A percentile compares a stretch with the other conserved stretches of the same genome.
Evolutionary conservation across 108 stramenopile species (phyloP).

Genomic region (Parietichytrium sp.): DNA sequence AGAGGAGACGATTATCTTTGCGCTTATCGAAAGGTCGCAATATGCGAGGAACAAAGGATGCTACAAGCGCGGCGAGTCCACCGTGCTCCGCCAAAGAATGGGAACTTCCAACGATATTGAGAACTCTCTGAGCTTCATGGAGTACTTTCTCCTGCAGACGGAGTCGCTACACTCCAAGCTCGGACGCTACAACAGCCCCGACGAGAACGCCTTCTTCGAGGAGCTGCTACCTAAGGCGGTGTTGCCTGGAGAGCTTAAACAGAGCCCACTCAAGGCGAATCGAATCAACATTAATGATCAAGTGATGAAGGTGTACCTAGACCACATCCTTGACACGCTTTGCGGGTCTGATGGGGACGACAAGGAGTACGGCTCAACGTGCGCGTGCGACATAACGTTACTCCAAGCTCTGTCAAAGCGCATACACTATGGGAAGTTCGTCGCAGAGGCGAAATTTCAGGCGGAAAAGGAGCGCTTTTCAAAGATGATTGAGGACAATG

Average conservation of each 20-base stretch:
- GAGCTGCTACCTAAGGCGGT: slow-evolving; percentile 69
- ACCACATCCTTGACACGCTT: slow-evolving; percentile 51
- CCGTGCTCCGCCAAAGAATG: slow-evolving; percentile 49
- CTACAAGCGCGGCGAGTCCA: slow-evolving; percentile 55
- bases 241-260: neutral
- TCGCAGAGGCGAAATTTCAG: slow-evolving; percentile 91
- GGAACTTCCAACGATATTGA: slow-evolving; percentile 60
- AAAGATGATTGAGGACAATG: slow-evolving; percentile 77
- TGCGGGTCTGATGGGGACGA: slow-evolving; percentile 65
- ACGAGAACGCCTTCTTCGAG: slow-evolving; percentile 95
- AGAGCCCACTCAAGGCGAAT: slow-evolving; percentile 61
- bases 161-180: slow-evolving; percentile 86
- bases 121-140: slow-evolving; percentile 76
- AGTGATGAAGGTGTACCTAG: slow-evolving; percentile 75
- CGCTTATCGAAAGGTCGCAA: slow-evolving; percentile 92
- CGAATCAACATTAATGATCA: slow-evolving; percentile 76
- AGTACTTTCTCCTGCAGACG: slow-evolving; percentile 89
- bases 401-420: slow-evolving; percentile 84
- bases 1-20: slow-evolving; percentile 97
- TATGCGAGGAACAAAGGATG: slow-evolving; percentile 81
- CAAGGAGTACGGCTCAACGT: slow-evolving; percentile 90
- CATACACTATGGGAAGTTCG: slow-evolving; percentile 96
- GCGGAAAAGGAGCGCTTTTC: slow-evolving; percentile 79
- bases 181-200: slow-evolving; percentile 94
- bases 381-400: slow-evolving; percentile 79